Evolutionary conservation across 2,329 filamentous ascomycete species (phyloP).

Genomic region (Trichoderma atrobrunneum): DNA sequence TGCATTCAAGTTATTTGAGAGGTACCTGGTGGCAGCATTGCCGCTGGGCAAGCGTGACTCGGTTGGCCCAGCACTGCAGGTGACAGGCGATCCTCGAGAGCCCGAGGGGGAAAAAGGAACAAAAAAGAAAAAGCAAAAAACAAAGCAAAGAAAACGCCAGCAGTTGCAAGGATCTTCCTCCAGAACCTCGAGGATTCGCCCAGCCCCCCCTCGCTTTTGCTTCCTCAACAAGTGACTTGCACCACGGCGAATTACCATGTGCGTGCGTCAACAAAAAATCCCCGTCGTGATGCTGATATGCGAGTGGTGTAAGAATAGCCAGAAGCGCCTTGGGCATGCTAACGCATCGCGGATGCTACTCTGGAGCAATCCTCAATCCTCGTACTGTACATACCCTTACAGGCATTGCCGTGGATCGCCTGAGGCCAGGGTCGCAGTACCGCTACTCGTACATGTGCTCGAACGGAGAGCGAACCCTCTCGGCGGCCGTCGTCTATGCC

Average conservation of each 20-base stretch:
- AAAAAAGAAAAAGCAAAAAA: neutral
- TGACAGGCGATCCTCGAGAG: neutral
- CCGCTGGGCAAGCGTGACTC: neutral
- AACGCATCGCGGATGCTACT: slow-evolving; percentile 2
- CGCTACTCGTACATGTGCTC: neutral
- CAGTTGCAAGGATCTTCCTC: neutral
- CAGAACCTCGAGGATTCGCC: neutral
- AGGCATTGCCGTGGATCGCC: neutral
- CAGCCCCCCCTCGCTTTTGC: neutral
- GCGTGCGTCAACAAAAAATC: neutral
- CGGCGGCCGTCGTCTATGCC: neutral
- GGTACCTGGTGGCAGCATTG: neutral
- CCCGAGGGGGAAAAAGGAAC: neutral
- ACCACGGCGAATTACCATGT: slow-evolving; percentile 14
- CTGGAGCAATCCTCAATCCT: neutral
- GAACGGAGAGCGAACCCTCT: no score
- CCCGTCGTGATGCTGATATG: slow-evolving; percentile 11
- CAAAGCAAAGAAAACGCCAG: neutral
- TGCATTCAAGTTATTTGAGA: neutral
- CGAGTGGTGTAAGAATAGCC: neutral
- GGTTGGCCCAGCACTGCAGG: slow-evolving; percentile 8
- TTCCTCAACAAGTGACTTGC: slow-evolving; percentile 4
- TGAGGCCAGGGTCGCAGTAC: neutral
- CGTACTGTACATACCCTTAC: neutral
- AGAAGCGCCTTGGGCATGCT: neutral